phyloP scores from a whole-genome alignment of 2,329 filamentous ascomycete genomes.

The Aspergillus intermedius region DNA sequence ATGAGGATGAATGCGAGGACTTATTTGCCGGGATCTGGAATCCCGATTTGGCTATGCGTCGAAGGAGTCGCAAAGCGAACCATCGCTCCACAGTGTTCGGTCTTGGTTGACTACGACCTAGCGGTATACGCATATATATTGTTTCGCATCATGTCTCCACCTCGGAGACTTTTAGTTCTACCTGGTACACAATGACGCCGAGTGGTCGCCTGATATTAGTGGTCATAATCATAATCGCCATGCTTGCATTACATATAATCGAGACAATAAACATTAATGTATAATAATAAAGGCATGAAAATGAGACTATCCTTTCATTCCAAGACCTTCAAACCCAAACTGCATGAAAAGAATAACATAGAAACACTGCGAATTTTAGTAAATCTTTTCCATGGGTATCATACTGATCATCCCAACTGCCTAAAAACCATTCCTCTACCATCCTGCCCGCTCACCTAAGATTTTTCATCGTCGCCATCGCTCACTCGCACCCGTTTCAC shows the following conservation, averaged over 20 bases:
- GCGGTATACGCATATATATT: neutral
- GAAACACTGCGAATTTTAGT: neutral
- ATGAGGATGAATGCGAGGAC: slow-evolving; percentile 62
- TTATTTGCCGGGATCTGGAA: slow-evolving; percentile 58
- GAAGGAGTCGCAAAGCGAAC: slow-evolving; percentile 36
- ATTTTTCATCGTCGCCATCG: slow-evolving; percentile 2
- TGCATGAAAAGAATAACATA: neutral
- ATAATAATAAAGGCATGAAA: no score
- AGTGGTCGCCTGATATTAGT: neutral
- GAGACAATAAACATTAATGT: no score
- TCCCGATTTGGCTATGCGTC: slow-evolving; percentile 43
- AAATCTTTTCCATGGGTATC: neutral
- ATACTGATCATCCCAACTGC: neutral
- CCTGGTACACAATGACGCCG: neutral
- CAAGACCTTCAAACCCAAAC: no score
- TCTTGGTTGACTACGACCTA: neutral
- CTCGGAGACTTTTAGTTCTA: neutral
- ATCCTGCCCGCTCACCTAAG: neutral
- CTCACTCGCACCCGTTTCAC: slow-evolving; percentile 23
- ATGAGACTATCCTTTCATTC: no score
- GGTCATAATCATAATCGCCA: no score
- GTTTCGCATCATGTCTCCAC: neutral
- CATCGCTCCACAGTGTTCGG: slow-evolving; percentile 20
- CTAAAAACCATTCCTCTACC: neutral
- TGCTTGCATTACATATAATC: no score